phyloP scores from a whole-genome alignment of 73 alveolate species.

The Tetrahymena borealis region DNA sequence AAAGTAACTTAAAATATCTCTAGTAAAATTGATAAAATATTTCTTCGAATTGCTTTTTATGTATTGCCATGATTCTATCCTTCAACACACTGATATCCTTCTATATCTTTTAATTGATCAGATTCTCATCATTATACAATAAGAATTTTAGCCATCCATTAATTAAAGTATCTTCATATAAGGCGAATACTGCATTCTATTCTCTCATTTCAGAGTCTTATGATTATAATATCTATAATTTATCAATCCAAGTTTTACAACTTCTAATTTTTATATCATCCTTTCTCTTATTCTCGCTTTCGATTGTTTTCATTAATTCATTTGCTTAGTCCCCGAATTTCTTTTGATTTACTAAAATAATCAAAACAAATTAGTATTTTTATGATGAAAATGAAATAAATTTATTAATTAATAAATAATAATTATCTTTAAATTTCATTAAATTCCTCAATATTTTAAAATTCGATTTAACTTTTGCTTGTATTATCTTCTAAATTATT shows the following conservation, averaged over 20 bases:
- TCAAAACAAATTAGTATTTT: not conserved
- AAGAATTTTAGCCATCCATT: not conserved
- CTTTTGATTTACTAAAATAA: not conserved
- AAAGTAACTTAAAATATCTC: not conserved
- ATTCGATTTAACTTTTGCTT: too few species aligned
- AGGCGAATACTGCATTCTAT: not conserved
- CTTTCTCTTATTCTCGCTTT: not conserved
- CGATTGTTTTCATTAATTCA: not conserved
- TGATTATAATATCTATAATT: not conserved
- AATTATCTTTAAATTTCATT: too few species aligned
- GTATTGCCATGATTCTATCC: not conserved
- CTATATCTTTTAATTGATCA: not conserved
- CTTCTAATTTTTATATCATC: not conserved
- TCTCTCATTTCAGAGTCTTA: not conserved
- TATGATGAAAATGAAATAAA: too few species aligned
- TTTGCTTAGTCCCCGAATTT: not conserved
- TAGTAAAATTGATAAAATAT: not conserved
- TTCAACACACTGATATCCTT: not conserved
- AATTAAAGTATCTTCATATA: not conserved
- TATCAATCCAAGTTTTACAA: not conserved
- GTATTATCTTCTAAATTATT: too few species aligned
- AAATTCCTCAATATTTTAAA: too few species aligned
- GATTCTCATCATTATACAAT: not conserved
- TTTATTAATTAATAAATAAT: too few species aligned
- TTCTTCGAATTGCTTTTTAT: not conserved